Evolutionary conservation across 768 basidiomycete genomes (phyloP).

Genomic region (Gautieria morchelliformis): DNA sequence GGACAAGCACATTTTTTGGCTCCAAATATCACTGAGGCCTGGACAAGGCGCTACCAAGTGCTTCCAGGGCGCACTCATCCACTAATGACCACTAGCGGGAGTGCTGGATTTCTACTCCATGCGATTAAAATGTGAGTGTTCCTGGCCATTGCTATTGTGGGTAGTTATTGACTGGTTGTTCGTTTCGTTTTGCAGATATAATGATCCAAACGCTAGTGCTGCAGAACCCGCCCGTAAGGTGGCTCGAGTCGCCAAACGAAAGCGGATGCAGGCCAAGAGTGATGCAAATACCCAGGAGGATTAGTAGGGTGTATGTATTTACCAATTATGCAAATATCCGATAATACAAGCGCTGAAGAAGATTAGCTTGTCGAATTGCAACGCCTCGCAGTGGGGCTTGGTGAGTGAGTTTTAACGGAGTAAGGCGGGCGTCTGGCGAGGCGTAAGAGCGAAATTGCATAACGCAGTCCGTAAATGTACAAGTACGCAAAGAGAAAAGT

Average conservation of each 20-base stretch:
- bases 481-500: too few relatives aligned
- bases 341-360: background rate
- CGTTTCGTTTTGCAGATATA: constrained; percentile 33
- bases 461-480: too few relatives aligned
- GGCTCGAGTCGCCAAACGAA: constrained; percentile 2
- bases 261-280: background rate
- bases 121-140: constrained; percentile 73
- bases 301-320: too few relatives aligned
- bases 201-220: constrained; percentile 45
- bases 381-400: too few relatives aligned
- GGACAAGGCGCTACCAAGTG: constrained; percentile 86
- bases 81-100: constrained; percentile 81
- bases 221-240: constrained; percentile 1
- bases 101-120: constrained; percentile 81
- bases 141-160: background rate
- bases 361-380: too few relatives aligned
- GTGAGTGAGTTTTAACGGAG: too few relatives aligned
- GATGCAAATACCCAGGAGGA: too few relatives aligned
- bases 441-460: too few relatives aligned
- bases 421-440: too few relatives aligned
- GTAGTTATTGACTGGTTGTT: background rate
- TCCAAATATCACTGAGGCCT: constrained; percentile 75
- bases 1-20: constrained; percentile 58
- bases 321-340: background rate
- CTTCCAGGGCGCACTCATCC: constrained; percentile 97